Evolutionary conservation across 2,329 filamentous ascomycete species (phyloP), one percentile per base, ranked within the genome.

Genomic region (Apiospora sp.): DNA sequence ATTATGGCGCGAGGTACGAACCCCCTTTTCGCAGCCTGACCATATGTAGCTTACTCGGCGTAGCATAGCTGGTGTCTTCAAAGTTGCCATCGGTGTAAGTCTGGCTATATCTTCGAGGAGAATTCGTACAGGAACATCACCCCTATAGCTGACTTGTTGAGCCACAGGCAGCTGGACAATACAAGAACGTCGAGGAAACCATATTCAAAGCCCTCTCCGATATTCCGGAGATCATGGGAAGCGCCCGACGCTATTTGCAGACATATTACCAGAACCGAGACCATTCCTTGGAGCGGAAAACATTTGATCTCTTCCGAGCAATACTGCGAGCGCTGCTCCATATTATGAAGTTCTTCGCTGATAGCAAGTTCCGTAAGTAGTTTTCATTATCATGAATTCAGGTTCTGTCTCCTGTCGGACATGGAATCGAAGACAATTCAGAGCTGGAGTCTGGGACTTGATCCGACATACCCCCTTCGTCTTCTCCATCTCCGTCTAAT

Each of bases 271-370:
- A 58, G 27, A 58, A 34, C 14, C 51, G 14, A 16, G 16, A 58
- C 7, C 5, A 10, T 3, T 34, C 27, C 8, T 14, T 58, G 7
- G 51, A 58, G 6, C 14, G 30, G 27, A 34, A 58, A 10, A 72
- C 71, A 4, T 72, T 72, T 16, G 64, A 69, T 4, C 48, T 69
- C 4, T 72, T 72, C 46, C 34, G 51, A 27, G 46, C 71, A 14
- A 69, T 72, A 44, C 16, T 72, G 22, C 41, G 24, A 24, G n/a
- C 71, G 3, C 67, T 72, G 1, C 24, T 49, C 6, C 71, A 72
- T 7, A 72, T 72, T 12, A 72, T 72, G 64, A 37, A 61, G 37
- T 72, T 72, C 41, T 44, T 72, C 46, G 64, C 64, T 34, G 71
- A 72, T 13, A 46, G 71, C 12, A 46, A n/a, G n/a, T 4, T 68